Conservation (phyloP, 176 grass and related monocot genomes). For the Oropetium thomaeum region DNA sequence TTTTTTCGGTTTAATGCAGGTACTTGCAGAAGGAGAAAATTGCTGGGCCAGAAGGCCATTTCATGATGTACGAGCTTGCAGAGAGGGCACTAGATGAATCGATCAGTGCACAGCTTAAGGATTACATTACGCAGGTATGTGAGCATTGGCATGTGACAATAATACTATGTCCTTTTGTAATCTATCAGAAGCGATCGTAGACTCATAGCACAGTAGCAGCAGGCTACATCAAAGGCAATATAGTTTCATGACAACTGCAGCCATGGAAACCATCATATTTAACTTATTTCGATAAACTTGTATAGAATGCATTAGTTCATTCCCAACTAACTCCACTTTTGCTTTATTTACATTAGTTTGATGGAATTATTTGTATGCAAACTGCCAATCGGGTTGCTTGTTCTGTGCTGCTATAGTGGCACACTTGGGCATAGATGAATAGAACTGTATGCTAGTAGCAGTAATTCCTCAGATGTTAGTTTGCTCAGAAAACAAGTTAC, state of each 20-base stretch:
- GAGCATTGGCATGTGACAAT: background rate
- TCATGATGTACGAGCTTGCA: slow-evolving; percentile 75
- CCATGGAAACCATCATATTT: background rate
- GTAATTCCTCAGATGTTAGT: background rate
- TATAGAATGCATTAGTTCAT: background rate
- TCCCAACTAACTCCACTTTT: background rate
- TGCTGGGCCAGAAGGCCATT: slow-evolving; percentile 70
- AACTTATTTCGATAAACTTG: background rate
- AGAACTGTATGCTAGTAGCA: background rate
- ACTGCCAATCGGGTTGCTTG: background rate
- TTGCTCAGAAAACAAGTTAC: background rate
- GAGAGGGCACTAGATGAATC: slow-evolving; percentile 87
- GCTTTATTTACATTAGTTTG: background rate
- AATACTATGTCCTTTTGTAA: background rate
- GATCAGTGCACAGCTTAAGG: slow-evolving; percentile 59
- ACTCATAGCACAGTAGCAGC: too few species aligned
- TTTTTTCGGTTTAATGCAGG: slow-evolving; percentile 37
- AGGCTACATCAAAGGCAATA: background rate
- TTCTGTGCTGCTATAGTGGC: background rate
- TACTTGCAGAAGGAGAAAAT: slow-evolving; percentile 89
- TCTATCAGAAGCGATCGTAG: background rate
- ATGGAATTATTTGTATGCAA: background rate
- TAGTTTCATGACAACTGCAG: background rate
- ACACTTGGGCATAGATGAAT: background rate
- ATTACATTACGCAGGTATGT: slow-evolving; percentile 69